Percentiles rank a stretch among this genome's conserved stretches.
Evolutionary conservation across 1,139 yeast species (phyloP).

Genomic region (Nakaseomyces uthaithaninus): DNA sequence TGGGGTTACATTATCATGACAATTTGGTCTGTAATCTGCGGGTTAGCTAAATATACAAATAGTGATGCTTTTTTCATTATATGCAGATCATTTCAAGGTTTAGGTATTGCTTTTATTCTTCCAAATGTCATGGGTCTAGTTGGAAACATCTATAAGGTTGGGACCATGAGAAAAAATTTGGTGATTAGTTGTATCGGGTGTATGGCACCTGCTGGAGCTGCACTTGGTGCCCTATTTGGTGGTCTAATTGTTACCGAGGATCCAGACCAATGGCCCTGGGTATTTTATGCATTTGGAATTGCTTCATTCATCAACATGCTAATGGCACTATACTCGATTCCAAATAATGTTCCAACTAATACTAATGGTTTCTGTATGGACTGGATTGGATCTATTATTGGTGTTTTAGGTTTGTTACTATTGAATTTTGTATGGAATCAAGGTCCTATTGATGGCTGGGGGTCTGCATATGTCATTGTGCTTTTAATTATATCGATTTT

Average conservation of each 20-base stretch:
- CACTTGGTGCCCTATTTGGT: conserved; percentile 42
- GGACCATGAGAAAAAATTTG: conserved; percentile 40
- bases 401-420: conserved; percentile 41
- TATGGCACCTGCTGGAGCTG: conserved; percentile 49
- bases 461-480: conserved; percentile 38
- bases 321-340: conserved; percentile 34
- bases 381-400: conserved; percentile 40
- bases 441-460: conserved; percentile 49
- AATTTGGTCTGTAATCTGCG: conserved; percentile 42
- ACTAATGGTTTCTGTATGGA: conserved; percentile 33
- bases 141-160: conserved; percentile 41
- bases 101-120: conserved; percentile 45
- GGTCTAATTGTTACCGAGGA: conserved; percentile 39
- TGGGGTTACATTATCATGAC: conserved; percentile 41
- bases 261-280: conserved; percentile 44
- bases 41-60: conserved; percentile 38
- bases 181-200: conserved; percentile 48
- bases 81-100: conserved; percentile 49
- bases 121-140: conserved; percentile 48
- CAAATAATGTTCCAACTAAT: conserved; percentile 31
- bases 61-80: conserved; percentile 42
- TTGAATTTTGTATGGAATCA: conserved; percentile 49
- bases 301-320: conserved; percentile 32
- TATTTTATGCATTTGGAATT: conserved; percentile 41
- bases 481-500: conserved; percentile 38